A percentile compares a stretch with the other conserved stretches of the same genome.
These are phyloP conservation scores for Calonectria leucothoes DNA, from an alignment of 2,329 filamentous ascomycete genomes.

Conservation along the genomic window DNA sequence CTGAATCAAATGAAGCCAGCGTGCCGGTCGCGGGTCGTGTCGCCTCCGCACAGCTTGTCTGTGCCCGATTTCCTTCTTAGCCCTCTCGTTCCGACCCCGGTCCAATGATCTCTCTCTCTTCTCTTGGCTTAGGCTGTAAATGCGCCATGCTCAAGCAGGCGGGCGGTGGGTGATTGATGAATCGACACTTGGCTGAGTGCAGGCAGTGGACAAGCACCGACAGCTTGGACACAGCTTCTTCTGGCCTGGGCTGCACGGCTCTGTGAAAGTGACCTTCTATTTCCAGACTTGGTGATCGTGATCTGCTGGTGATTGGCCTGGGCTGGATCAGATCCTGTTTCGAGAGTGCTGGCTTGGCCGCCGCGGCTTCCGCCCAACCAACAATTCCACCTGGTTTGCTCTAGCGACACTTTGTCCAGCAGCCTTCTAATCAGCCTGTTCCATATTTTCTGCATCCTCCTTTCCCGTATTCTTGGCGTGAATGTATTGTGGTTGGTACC, in stretches of 20 bases:
- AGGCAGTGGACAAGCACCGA: not conserved
- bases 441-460: slow-evolving; percentile 3
- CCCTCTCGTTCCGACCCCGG: not conserved
- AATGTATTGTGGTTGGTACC: not conserved
- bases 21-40: not conserved
- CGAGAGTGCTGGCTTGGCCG: slow-evolving; percentile 1
- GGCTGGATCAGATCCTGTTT: slow-evolving; percentile 16
- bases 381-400: not conserved
- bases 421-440: not conserved
- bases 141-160: not conserved
- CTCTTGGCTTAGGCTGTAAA: not conserved
- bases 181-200: not conserved
- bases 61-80: not conserved
- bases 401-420: not conserved
- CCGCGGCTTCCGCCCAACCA: slow-evolving; percentile 7
- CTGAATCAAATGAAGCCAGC: slow-evolving; percentile 6
- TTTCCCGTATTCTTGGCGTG: not conserved
- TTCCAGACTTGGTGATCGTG: slow-evolving; percentile 8
- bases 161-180: not conserved
- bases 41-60: not conserved
- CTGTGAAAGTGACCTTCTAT: slow-evolving; percentile 7
- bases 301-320: slow-evolving; percentile 4
- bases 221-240: not conserved
- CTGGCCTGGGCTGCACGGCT: not conserved
- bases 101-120: not conserved